Percentiles rank a stretch among this genome's conserved stretches.
Conservation (phyloP, 257 asterid genomes). For the Galeopsis tetrahit region DNA sequence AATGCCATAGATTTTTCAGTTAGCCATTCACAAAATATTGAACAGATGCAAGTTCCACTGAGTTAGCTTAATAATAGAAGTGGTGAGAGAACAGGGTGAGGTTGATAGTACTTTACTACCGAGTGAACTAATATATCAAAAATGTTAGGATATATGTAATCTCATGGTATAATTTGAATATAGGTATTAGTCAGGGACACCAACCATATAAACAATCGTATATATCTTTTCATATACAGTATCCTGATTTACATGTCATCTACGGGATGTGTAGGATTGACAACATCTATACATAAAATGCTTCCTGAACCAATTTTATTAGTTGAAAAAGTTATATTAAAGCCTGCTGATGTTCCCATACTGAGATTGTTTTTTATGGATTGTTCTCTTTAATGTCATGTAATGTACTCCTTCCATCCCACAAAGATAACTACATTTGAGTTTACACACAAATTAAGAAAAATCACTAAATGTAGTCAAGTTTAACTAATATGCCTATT, state of each 20-base stretch:
- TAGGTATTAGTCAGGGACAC: not conserved
- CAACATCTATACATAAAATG: constrained; percentile 13
- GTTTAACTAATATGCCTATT: no score
- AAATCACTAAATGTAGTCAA: no score
- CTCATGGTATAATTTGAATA: not conserved
- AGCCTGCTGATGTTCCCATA: not conserved
- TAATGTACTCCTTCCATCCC: not conserved
- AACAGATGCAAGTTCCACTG: constrained; percentile 1
- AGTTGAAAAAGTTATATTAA: not conserved
- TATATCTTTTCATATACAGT: not conserved
- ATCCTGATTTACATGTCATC: not conserved
- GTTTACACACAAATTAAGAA: no score
- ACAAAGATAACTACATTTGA: no score
- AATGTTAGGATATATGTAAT: not conserved
- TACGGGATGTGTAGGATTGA: not conserved
- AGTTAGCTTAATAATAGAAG: constrained; percentile 4
- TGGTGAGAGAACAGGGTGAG: not conserved
- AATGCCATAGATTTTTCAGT: not conserved
- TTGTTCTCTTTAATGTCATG: not conserved
- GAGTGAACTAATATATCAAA: not conserved
- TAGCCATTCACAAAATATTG: not conserved
- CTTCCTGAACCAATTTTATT: constrained; percentile 2
- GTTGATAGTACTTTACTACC: constrained; percentile 3
- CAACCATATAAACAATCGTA: not conserved
- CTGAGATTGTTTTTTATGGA: constrained; percentile 2